Evolutionary conservation across 805 yeast genomes (phyloP).

Genomic region (Barnettozyma californica): DNA sequence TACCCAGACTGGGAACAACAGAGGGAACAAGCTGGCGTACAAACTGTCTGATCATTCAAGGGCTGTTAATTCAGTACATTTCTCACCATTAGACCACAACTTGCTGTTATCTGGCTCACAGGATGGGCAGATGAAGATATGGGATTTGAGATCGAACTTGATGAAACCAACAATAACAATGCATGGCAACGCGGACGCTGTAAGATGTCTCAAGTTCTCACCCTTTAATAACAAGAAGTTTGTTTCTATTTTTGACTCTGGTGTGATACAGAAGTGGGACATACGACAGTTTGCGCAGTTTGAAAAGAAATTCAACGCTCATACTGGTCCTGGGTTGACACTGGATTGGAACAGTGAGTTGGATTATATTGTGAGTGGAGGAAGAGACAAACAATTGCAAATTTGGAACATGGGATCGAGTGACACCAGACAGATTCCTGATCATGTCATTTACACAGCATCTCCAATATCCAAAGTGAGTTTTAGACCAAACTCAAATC

Average conservation of each 20-base stretch:
- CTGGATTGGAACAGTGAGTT: slow-evolving; percentile 82
- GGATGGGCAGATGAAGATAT: slow-evolving; percentile 70
- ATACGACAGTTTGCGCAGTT: slow-evolving; percentile 55
- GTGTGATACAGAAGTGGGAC: slow-evolving; percentile 84
- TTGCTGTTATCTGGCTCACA: slow-evolving; percentile 62
- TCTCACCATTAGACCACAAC: slow-evolving; percentile 33
- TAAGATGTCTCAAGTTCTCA: slow-evolving; percentile 50
- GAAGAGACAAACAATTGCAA: slow-evolving; percentile 79
- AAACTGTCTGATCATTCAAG: slow-evolving; percentile 38
- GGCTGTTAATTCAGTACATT: slow-evolving; percentile 41
- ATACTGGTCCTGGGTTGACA: slow-evolving; percentile 85
- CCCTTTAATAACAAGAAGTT: slow-evolving; percentile 51
- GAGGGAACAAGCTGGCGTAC: slow-evolving; percentile 25
- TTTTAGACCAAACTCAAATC: slow-evolving; percentile 47
- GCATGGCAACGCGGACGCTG: slow-evolving; percentile 65
- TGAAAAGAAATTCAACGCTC: slow-evolving; percentile 80
- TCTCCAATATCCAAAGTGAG: slow-evolving; percentile 73
- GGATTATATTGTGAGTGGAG: slow-evolving; percentile 85
- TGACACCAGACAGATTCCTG: slow-evolving; percentile 46
- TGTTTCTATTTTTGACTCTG: slow-evolving; percentile 84
- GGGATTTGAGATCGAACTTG: slow-evolving; percentile 57
- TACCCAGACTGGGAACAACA: slow-evolving; percentile 23
- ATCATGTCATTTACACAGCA: slow-evolving; percentile 64
- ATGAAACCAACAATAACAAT: slow-evolving; percentile 47
- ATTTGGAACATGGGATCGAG: slow-evolving; percentile 59